These are phyloP conservation scores for Claviceps pusilla DNA, from an alignment of 2,329 filamentous ascomycete species.

Conservation along the genomic window DNA sequence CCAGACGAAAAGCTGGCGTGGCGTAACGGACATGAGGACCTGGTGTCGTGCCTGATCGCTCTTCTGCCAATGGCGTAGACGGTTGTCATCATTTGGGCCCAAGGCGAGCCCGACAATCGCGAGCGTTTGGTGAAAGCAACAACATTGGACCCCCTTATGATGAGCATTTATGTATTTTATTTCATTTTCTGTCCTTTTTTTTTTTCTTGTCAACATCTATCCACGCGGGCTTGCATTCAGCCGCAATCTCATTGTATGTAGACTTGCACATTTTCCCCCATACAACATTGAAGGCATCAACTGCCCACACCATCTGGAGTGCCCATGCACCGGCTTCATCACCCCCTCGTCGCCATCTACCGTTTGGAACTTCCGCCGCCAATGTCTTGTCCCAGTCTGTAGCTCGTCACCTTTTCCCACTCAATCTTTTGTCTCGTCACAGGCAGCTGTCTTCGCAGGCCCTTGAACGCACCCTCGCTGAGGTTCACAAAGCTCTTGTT, in stretches of 20 bases:
- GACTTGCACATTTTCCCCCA: neutral
- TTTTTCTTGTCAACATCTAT: too few species aligned
- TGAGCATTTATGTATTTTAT: neutral
- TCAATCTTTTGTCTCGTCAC: slow-evolving; percentile 98
- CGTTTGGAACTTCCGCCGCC: slow-evolving; percentile 48
- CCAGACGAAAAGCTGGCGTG: too few species aligned
- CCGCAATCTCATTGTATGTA: neutral
- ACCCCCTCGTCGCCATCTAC: slow-evolving; percentile 16
- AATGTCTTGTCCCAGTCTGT: slow-evolving; percentile 70
- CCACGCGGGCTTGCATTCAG: neutral
- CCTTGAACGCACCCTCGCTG: slow-evolving; percentile 92
- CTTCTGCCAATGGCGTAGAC: neutral
- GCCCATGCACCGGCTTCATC: neutral
- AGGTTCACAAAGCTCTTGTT: slow-evolving; percentile 79
- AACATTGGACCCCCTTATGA: neutral
- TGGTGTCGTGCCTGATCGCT: neutral
- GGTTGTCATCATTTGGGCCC: too few species aligned
- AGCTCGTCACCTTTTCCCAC: slow-evolving; percentile 96
- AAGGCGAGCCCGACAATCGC: too few species aligned
- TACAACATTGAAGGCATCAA: neutral
- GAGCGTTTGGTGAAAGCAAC: too few species aligned
- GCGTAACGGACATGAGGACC: too few species aligned
- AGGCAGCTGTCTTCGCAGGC: slow-evolving; percentile 76
- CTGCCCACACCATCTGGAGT: neutral
- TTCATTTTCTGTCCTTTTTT: too few species aligned